phyloP scores from a whole-genome alignment of 2,329 filamentous ascomycete genomes.

The Cercospora brassicicola region DNA sequence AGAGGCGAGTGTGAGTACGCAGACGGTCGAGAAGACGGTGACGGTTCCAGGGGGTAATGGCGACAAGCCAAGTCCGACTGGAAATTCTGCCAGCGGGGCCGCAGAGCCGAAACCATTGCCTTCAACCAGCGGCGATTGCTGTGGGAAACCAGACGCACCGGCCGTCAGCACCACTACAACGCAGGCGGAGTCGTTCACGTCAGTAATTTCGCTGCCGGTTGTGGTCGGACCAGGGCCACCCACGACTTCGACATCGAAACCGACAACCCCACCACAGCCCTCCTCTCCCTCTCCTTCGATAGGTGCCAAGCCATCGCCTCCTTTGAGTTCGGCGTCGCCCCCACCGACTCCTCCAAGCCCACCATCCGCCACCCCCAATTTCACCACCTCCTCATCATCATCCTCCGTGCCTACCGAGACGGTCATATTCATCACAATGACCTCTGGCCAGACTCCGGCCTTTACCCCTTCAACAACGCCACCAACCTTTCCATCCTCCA shows the following conservation, averaged over 20 bases:
- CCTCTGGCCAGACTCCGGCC: background rate
- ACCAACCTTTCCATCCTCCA: background rate
- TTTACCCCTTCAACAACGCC: background rate
- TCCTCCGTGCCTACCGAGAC: background rate
- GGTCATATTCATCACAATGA: slow-evolving; percentile 7
- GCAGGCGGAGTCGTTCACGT: background rate
- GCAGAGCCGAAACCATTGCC: background rate
- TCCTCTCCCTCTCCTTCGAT: background rate
- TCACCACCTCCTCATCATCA: background rate
- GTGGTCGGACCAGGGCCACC: background rate
- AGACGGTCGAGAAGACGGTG: background rate
- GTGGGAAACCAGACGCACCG: background rate
- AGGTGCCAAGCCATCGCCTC: background rate
- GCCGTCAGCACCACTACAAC: background rate
- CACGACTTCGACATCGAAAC: background rate
- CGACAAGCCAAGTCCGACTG: background rate
- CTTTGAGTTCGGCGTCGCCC: background rate
- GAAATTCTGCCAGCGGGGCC: no score
- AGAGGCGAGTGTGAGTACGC: background rate
- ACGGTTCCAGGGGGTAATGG: background rate
- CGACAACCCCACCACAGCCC: background rate
- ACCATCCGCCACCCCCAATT: background rate
- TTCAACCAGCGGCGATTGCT: background rate
- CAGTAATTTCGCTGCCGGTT: background rate
- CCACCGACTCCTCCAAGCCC: background rate